phyloP scores from a whole-genome alignment of 345 rosid species.

The Salix suchowensis region DNA sequence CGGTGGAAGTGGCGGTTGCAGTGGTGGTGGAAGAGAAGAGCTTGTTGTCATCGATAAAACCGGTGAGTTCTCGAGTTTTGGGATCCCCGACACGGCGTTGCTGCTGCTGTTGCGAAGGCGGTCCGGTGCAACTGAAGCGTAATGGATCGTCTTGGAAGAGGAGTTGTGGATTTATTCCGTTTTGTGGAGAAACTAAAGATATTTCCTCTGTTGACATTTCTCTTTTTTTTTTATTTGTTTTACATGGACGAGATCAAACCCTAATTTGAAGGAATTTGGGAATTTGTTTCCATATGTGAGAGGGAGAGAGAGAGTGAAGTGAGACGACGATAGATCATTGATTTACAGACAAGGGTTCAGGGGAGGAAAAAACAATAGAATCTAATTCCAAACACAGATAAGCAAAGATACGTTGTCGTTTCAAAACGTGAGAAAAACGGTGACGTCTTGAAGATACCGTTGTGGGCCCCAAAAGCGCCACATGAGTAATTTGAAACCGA shows the following conservation, averaged over 20 bases:
- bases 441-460: no score
- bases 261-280: slow-evolving; percentile 13
- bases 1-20: slow-evolving; percentile 10
- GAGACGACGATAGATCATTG: neutral
- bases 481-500: no score
- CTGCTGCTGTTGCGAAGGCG: neutral
- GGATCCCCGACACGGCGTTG: slow-evolving; percentile 8
- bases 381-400: neutral
- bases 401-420: slow-evolving; percentile 3
- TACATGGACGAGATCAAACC: slow-evolving; percentile 7
- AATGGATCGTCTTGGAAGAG: slow-evolving; percentile 52
- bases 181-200: slow-evolving; percentile 23
- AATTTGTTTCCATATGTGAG: neutral
- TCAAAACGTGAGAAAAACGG: neutral
- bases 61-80: slow-evolving; percentile 43
- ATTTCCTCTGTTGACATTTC: slow-evolving; percentile 49
- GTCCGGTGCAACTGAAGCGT: slow-evolving; percentile 34
- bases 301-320: neutral
- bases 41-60: slow-evolving; percentile 44
- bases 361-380: no score
- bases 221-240: neutral
- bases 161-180: slow-evolving; percentile 45
- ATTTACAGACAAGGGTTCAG: no score
- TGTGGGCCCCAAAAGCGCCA: no score
- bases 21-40: slow-evolving; percentile 27